A percentile compares a stretch with the other conserved stretches of the same genome.
These are phyloP conservation scores for Botryotinia globosa DNA, from an alignment of 2,329 filamentous ascomycete genomes.

Conservation along the genomic window DNA sequence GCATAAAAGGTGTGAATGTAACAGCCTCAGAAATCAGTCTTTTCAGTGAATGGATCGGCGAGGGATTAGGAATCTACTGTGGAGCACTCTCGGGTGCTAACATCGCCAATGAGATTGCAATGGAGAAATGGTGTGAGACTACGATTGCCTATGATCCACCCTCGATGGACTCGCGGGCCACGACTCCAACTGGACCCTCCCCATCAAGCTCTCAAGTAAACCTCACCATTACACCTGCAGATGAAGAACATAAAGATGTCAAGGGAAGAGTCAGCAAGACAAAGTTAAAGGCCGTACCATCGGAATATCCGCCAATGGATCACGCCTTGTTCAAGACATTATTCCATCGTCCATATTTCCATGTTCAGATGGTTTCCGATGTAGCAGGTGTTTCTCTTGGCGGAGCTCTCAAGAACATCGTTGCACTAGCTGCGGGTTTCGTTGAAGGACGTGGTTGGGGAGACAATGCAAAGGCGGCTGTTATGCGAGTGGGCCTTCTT, in stretches of 20 bases:
- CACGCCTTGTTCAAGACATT: constrained; percentile 79
- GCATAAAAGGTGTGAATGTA: constrained; percentile 97
- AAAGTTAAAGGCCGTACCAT: constrained; percentile 71
- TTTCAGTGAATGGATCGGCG: constrained; percentile 93
- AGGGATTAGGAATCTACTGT: constrained; percentile 90
- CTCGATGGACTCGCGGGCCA: constrained; percentile 76
- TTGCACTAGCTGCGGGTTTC: constrained; percentile 90
- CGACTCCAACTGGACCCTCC: constrained; percentile 55
- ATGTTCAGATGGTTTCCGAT: constrained; percentile 88
- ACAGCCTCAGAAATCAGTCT: constrained; percentile 80
- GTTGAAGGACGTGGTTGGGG: constrained; percentile 96
- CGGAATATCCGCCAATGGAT: constrained; percentile 81
- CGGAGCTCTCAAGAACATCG: constrained; percentile 94
- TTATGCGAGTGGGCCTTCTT: constrained; percentile 92
- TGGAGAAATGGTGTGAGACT: constrained; percentile 95
- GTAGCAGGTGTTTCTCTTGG: constrained; percentile 96
- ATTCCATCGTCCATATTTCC: constrained; percentile 97
- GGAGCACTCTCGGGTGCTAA: constrained; percentile 94
- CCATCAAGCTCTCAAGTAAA: constrained; percentile 50
- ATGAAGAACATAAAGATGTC: constrained; percentile 64
- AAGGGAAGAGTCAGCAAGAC: constrained; percentile 65
- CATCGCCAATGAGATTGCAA: constrained; percentile 90
- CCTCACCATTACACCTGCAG: constrained; percentile 46
- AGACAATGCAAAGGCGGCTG: constrained; percentile 97
- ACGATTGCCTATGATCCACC: constrained; percentile 96